Evolutionary conservation across 768 basidiomycete species (phyloP), one percentile per base, ranked within the genome.

Genomic region (Phylloporus sp.): DNA sequence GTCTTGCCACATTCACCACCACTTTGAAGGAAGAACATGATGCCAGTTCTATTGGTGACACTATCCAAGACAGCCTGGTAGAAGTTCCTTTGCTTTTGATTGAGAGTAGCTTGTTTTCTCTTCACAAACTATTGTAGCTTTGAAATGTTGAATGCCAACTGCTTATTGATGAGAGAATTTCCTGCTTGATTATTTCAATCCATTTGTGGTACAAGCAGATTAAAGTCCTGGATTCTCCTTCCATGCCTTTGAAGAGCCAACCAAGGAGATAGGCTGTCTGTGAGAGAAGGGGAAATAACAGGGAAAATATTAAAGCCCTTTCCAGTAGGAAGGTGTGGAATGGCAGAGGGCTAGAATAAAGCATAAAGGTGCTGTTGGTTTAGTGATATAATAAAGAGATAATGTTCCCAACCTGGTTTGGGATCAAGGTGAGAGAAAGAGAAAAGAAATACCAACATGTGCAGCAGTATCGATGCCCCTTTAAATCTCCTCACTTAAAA

Each of bases 1-100:
- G 76, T 76, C 44, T 77, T 78, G 13, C 75, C 72, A 41, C 67
- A 67, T 1, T 73, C 73, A 27, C 67, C 74, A 35, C 68, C 58
- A 35, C 73, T 71, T 52, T 70, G 58, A 8, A 77, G 48, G 41
- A 75, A 76, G 50, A 71, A 74, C 0, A 50, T 15, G 21, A 20
- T 5, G 2, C 17, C 32, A 10, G 9, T 7, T 3, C 13, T 5
- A 9, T 45, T 33, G 23, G 20, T 2, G 13, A 29, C 20, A 40
- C 31, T 49, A 2, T 44, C 11, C 26, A 44, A 9, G 21, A 44
- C 42, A 15, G 43, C 29, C 14, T 40, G 11, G 9, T 40, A 40
- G 4, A 40, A 4, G 15, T 5, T 3, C 21, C 0, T 74, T 43
- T 78, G 77, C 6, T 67, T 63, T 44, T 20, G 6, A 31, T 45